Evolutionary conservation across 2,329 filamentous ascomycete genomes (phyloP).

Genomic region (Talaromyces atroroseus): DNA sequence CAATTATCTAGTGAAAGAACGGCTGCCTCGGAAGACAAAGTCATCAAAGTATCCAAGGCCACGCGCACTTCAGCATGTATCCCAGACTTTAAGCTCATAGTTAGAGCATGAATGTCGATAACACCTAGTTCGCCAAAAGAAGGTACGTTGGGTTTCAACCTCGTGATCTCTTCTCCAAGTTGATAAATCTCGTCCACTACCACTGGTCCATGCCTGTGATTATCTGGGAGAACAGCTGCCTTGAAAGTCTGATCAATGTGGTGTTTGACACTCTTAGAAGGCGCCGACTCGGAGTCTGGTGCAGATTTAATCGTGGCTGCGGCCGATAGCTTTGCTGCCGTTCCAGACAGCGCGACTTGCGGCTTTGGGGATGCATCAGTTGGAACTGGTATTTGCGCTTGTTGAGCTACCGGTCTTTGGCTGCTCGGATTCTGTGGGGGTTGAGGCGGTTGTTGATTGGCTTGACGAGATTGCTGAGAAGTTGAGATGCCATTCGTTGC

Average conservation of each 20-base stretch:
- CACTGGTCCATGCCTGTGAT: slow-evolving; percentile 65
- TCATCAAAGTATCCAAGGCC: slow-evolving; percentile 76
- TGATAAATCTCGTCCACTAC: slow-evolving; percentile 60
- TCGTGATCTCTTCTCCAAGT: slow-evolving; percentile 61
- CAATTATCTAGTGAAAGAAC: slow-evolving; percentile 67
- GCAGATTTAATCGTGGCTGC: slow-evolving; percentile 25
- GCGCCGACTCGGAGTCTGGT: slow-evolving; percentile 26
- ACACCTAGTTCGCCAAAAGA: slow-evolving; percentile 71
- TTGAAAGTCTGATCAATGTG: slow-evolving; percentile 43
- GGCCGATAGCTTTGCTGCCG: slow-evolving; percentile 23
- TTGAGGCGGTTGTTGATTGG: slow-evolving; percentile 22
- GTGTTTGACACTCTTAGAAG: slow-evolving; percentile 30
- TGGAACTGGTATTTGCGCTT: slow-evolving; percentile 28
- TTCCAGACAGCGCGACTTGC: slow-evolving; percentile 25
- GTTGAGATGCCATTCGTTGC: slow-evolving; percentile 37
- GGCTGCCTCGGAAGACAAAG: slow-evolving; percentile 60
- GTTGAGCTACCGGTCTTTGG: slow-evolving; percentile 27
- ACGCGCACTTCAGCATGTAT: slow-evolving; percentile 85
- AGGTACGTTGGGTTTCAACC: slow-evolving; percentile 69
- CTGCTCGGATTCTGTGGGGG: slow-evolving; percentile 15
- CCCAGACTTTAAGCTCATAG: slow-evolving; percentile 81
- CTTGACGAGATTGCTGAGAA: slow-evolving; percentile 30
- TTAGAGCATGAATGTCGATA: slow-evolving; percentile 85
- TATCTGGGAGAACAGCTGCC: slow-evolving; percentile 41
- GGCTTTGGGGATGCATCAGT: slow-evolving; percentile 26